Percentiles rank a stretch among this genome's conserved stretches.
Evolutionary conservation across 2,329 filamentous ascomycete genomes (phyloP).

Genomic region (Emergomyces orientalis): DNA sequence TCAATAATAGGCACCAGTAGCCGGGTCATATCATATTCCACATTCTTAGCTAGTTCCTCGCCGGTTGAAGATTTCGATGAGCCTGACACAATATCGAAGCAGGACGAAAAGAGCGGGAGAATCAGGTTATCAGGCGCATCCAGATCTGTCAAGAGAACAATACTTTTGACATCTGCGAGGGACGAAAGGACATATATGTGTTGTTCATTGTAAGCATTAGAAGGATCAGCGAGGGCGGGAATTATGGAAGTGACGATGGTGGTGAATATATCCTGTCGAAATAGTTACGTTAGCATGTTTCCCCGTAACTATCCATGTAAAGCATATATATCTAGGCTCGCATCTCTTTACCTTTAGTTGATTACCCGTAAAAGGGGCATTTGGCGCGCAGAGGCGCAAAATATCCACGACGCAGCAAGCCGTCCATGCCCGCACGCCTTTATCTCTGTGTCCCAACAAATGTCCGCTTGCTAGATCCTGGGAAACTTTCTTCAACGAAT

Average conservation of each 20-base stretch:
- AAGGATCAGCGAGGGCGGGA: constrained; percentile 74
- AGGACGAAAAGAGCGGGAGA: constrained; percentile 70
- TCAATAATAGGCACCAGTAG: constrained; percentile 80
- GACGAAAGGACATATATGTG: constrained; percentile 86
- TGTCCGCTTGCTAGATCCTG: constrained; percentile 76
- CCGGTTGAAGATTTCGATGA: constrained; percentile 64
- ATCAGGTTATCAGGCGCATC: constrained; percentile 72
- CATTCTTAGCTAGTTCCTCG: constrained; percentile 81
- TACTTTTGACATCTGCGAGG: constrained; percentile 86
- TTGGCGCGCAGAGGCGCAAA: constrained; percentile 80
- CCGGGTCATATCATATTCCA: constrained; percentile 84
- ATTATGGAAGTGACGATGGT: constrained; percentile 77
- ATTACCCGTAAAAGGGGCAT: constrained; percentile 83
- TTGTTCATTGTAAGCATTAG: constrained; percentile 83
- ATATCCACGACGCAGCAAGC: constrained; percentile 89
- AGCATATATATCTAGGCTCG: constrained; percentile 7
- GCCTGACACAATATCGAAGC: constrained; percentile 84
- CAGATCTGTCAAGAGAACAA: constrained; percentile 82
- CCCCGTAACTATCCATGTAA: background rate
- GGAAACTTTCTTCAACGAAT: constrained; percentile 75
- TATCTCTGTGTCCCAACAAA: constrained; percentile 82
- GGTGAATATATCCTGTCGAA: constrained; percentile 73
- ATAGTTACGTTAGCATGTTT: constrained; percentile 12
- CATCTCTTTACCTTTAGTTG: constrained; percentile 67
- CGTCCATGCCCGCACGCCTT: constrained; percentile 80